Evolutionary conservation across 129 eudicot genomes (phyloP), one percentile per base, ranked within the genome.

Genomic region (Lonicera japonica): DNA sequence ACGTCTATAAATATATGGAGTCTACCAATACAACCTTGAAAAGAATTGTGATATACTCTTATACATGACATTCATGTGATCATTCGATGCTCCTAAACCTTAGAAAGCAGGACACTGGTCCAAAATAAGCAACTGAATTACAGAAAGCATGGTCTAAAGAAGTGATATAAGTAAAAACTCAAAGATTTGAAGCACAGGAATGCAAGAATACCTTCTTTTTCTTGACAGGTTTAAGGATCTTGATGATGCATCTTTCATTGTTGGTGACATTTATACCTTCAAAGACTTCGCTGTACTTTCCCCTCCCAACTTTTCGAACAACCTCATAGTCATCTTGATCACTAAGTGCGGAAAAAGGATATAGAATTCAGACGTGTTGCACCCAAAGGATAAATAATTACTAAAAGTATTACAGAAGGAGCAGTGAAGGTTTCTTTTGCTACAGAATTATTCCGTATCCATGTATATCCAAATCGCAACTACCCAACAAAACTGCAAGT

Each of bases 311-410:
- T 72, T 82, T 82, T 56, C 88, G 79, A 58, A 82, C 84, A 70
- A 82, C 84, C 64, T 82, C 88, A 56, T 82, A 82, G 61, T 82
- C 88, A 74, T 82, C 88, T 69, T 82, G 88, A 21, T 82, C 81
- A 50, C 88, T 78, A 61, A 13, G 43, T 57, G 6, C 36, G 18
- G 48, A 15, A 10, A 47, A 18, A 48, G 17, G 23, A 3, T 48
- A 23, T 25, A 17, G 5, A 39, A 34, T 11, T 43, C 21, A 59
- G 48, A 51, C 51, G 15, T 43, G 39, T 23, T 36, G 50, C 34
- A 56, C 8, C 64, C 10, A 54, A 20, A 21, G 29, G 20, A n/a
- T n/a, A 10, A 10, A 45, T 45, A 45, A 45, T 10, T 45, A 4
- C 51, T 45, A 45, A 45, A 6, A 45, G 16, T 6, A 29, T 29